Evolutionary conservation across 2,329 filamentous ascomycete genomes (phyloP).

Genomic region (Colletotrichum tropicicola): DNA sequence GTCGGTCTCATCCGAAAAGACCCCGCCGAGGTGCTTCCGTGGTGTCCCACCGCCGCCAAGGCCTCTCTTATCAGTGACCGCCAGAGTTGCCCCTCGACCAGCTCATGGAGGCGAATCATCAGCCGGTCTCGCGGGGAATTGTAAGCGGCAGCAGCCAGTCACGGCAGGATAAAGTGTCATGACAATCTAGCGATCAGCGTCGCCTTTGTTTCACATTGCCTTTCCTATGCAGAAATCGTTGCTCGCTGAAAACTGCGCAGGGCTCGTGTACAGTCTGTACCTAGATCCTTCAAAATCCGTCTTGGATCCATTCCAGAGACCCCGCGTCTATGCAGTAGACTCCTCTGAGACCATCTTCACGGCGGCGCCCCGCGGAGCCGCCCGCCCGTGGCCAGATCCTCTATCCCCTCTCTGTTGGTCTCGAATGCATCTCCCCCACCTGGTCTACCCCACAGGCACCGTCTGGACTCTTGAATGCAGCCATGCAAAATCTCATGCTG

Average conservation of each 20-base stretch:
- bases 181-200: background rate
- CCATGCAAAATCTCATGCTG: constrained; percentile 1
- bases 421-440: constrained; percentile 4
- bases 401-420: background rate
- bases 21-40: no score
- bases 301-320: background rate
- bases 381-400: background rate
- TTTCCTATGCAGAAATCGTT: background rate
- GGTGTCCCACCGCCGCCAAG: no score
- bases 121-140: no score
- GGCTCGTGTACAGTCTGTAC: constrained; percentile 3
- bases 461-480: constrained; percentile 10
- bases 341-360: background rate
- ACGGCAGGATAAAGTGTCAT: no score
- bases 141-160: no score
- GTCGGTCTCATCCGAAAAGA: no score
- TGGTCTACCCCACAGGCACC: constrained; percentile 14
- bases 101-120: no score
- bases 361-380: background rate
- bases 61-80: no score
- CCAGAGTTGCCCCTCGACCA: no score
- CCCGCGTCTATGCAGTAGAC: background rate
- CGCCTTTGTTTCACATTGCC: constrained; percentile 2
- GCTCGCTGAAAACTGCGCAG: background rate
- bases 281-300: background rate